Conservation (phyloP, 352 stramenopile genomes). For the Elongisporangium prolatum region DNA sequence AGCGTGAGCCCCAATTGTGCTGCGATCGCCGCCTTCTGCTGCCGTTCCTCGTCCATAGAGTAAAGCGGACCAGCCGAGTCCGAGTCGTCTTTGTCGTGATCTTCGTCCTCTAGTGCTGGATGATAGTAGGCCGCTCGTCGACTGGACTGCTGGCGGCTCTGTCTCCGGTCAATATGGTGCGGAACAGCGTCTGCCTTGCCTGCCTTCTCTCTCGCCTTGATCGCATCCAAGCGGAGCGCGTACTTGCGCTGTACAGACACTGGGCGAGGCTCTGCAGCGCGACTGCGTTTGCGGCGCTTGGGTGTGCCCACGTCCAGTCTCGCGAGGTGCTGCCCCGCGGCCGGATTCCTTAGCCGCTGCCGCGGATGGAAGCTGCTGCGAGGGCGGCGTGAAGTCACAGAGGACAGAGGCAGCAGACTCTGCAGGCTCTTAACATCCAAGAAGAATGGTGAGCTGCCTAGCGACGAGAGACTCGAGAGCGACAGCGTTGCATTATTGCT, state of each 20-base stretch:
- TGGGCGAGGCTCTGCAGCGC: neutral
- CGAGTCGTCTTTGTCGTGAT: conserved; percentile 11
- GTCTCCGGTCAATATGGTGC: conserved; percentile 2
- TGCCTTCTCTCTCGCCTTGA: conserved; percentile 21
- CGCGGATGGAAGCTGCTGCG: conserved; percentile 11
- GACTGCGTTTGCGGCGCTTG: neutral
- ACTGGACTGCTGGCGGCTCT: neutral
- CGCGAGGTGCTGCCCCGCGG: conserved; percentile 8
- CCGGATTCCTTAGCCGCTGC: neutral
- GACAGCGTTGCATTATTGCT: neutral
- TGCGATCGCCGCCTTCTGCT: conserved; percentile 42
- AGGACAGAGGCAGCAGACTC: conserved; percentile 35
- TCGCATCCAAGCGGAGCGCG: conserved; percentile 35
- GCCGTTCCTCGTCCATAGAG: conserved; percentile 38
- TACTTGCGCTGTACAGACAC: conserved; percentile 25
- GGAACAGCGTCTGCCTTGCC: conserved; percentile 9
- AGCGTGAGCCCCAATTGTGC: conserved; percentile 60
- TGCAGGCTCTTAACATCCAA: conserved; percentile 60
- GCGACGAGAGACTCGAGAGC: neutral
- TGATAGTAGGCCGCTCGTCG: conserved; percentile 18
- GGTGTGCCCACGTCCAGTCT: neutral
- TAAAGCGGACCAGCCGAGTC: neutral
- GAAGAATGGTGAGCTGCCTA: conserved; percentile 49
- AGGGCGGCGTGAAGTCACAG: conserved; percentile 9
- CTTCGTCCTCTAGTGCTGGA: conserved; percentile 26